phyloP scores from a whole-genome alignment of 75 land plant species.

The Selaginella moellendorffii region DNA sequence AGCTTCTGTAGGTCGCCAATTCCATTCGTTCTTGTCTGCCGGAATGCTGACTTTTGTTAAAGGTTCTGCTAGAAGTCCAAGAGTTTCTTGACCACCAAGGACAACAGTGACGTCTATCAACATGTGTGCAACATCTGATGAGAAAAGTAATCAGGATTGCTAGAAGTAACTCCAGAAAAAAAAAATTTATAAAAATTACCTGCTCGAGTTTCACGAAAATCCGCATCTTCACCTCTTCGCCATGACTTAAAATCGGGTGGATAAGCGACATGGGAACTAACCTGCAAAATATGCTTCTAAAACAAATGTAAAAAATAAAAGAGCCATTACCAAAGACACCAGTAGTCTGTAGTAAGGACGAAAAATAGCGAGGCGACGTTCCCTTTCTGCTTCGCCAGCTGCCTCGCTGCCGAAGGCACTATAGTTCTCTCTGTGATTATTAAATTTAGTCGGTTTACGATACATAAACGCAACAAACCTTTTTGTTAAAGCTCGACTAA shows the following conservation, averaged over 20 bases:
- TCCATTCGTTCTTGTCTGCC: constrained; percentile 11
- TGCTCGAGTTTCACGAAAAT: constrained; percentile 79
- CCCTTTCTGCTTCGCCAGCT: constrained; percentile 58
- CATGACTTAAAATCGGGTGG: constrained; percentile 59
- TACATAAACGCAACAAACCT: constrained; percentile 29
- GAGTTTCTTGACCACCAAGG: constrained; percentile 61
- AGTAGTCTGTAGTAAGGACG: constrained; percentile 60
- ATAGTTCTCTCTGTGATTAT: constrained; percentile 43
- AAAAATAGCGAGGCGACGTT: constrained; percentile 45
- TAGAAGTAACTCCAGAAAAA: neutral
- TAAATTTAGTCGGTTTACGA: neutral
- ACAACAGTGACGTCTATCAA: constrained; percentile 78
- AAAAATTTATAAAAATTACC: constrained; percentile 28
- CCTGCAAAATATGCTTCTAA: constrained; percentile 28
- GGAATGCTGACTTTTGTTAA: constrained; percentile 23
- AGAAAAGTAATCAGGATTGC: neutral
- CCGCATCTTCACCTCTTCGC: constrained; percentile 66
- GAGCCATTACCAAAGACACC: constrained; percentile 60
- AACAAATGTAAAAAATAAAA: neutral
- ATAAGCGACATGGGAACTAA: constrained; percentile 66
- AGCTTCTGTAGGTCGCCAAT: constrained; percentile 89
- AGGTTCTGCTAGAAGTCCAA: constrained; percentile 53
- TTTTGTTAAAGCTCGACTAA: constrained; percentile 50
- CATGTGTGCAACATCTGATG: constrained; percentile 74
- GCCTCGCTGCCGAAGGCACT: constrained; percentile 41